These are phyloP conservation scores for Atalantia buxifolia DNA, from an alignment of 345 rosid genomes.

Conservation along the genomic window DNA sequence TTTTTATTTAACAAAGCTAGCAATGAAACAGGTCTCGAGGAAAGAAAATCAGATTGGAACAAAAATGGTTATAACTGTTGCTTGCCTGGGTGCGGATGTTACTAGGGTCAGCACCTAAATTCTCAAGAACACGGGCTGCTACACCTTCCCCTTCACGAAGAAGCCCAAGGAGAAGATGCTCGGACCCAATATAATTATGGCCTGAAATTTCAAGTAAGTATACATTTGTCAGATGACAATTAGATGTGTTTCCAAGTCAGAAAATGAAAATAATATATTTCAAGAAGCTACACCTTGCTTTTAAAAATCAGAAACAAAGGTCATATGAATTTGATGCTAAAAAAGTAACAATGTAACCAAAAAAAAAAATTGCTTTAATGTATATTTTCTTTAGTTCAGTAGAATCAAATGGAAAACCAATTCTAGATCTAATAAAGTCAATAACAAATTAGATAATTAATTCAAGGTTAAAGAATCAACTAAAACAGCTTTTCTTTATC, in stretches of 20 bases:
- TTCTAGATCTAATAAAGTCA: background rate
- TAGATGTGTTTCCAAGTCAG: background rate
- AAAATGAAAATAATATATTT: background rate
- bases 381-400: background rate
- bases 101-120: conserved; percentile 85
- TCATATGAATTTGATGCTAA: background rate
- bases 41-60: background rate
- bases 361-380: background rate
- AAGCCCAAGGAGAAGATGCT: conserved; percentile 94
- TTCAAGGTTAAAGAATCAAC: background rate
- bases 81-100: conserved; percentile 94
- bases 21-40: background rate
- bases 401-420: background rate
- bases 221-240: background rate
- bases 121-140: conserved; percentile 97
- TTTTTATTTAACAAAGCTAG: background rate
- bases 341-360: background rate
- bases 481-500: background rate
- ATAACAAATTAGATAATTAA: background rate
- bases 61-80: background rate
- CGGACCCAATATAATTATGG: conserved; percentile 97
- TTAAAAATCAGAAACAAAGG: background rate
- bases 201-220: conserved; percentile 44
- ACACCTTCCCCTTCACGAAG: conserved; percentile 99
- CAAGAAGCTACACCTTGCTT: background rate